Percentiles rank a stretch among this genome's conserved stretches.
phyloP scores from a whole-genome alignment of 169 alveolate genomes.

The Plasmodium coatneyi region DNA sequence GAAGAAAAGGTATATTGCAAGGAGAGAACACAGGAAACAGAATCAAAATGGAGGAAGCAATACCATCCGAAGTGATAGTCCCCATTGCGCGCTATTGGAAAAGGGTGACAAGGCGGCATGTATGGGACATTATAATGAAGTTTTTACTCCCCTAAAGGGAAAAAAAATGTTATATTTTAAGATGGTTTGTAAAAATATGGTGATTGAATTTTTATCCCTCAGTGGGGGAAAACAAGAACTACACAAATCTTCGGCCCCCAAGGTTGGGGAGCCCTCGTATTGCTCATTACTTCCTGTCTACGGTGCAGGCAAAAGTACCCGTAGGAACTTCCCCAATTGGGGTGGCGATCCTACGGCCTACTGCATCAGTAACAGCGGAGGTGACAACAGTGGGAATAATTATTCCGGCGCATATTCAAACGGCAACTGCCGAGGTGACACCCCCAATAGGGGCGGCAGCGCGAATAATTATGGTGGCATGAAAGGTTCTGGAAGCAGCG shows the following conservation, averaged over 20 bases:
- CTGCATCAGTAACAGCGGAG: neutral
- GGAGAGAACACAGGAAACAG: neutral
- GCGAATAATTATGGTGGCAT: neutral
- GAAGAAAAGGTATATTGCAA: neutral
- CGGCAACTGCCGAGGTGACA: neutral
- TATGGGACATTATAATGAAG: neutral
- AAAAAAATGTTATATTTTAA: neutral
- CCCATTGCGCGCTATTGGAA: neutral
- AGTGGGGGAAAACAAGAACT: neutral
- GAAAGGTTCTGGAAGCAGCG: neutral
- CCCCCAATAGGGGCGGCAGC: neutral
- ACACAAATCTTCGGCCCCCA: neutral
- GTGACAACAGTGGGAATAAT: neutral
- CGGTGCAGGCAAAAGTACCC: neutral
- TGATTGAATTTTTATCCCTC: slow-evolving; percentile 5
- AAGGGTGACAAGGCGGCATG: neutral
- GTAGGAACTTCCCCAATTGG: neutral
- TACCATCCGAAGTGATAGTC: neutral
- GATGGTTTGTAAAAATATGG: neutral
- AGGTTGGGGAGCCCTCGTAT: neutral
- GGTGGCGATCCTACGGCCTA: neutral
- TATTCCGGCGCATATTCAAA: neutral
- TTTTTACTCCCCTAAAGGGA: neutral
- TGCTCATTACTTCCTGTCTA: neutral
- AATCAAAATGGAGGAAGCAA: neutral